Conservation (phyloP, 768 basidiomycete species). For the Agaricus sinodeliciosus region DNA sequence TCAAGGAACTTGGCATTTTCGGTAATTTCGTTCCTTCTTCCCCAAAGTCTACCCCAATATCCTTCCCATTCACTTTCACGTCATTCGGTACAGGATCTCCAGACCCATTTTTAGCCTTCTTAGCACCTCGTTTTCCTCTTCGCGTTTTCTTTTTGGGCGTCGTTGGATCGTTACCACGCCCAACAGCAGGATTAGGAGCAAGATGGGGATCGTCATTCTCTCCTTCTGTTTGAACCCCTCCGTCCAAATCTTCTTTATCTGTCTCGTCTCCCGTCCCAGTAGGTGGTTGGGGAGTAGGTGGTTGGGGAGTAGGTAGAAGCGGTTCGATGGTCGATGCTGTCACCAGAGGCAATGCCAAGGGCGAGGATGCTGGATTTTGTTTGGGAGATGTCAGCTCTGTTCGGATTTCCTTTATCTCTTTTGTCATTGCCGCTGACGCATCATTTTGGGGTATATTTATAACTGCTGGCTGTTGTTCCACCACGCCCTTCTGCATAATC, state of each 20-base stretch:
- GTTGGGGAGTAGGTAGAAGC: not conserved
- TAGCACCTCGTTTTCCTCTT: conserved; percentile 49
- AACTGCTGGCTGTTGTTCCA: not conserved
- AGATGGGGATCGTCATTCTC: conserved; percentile 17
- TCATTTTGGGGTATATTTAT: too few relatives aligned
- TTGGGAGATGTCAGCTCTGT: too few relatives aligned
- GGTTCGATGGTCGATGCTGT: not conserved
- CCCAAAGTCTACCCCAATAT: conserved; percentile 17
- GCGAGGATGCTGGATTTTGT: too few relatives aligned
- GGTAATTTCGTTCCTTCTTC: conserved; percentile 25
- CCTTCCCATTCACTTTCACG: not conserved
- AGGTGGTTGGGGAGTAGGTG: not conserved
- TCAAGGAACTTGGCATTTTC: conserved; percentile 16
- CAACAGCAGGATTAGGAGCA: not conserved
- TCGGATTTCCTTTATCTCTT: too few relatives aligned
- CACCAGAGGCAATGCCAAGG: too few relatives aligned
- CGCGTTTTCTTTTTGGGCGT: conserved; percentile 39
- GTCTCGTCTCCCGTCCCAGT: conserved; percentile 48
- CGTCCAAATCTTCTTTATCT: conserved; percentile 38
- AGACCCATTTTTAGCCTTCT: conserved; percentile 32
- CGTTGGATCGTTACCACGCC: not conserved
- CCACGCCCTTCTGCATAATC: not conserved
- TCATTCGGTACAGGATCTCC: conserved; percentile 19
- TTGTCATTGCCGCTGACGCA: too few relatives aligned
- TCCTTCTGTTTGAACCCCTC: conserved; percentile 17